Evolutionary conservation across 768 basidiomycete species (phyloP).

Genomic region (Tylopilus intermedius): DNA sequence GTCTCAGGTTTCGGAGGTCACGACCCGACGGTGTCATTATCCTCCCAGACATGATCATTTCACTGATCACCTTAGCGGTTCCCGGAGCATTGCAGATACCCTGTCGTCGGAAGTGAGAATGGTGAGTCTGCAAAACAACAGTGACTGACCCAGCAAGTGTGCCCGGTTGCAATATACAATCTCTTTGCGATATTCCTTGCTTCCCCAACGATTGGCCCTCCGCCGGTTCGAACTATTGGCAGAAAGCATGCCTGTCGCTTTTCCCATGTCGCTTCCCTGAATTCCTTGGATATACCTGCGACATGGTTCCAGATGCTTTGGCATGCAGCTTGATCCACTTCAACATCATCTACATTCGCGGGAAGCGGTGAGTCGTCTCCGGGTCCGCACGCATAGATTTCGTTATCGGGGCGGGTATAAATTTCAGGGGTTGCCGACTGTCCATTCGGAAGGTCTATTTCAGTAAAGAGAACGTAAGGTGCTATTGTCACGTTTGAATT

Average conservation of each 20-base stretch:
- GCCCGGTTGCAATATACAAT: slow-evolving; percentile 69
- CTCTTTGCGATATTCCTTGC: slow-evolving; percentile 53
- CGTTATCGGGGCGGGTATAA: slow-evolving; percentile 64
- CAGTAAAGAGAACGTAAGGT: slow-evolving; percentile 81
- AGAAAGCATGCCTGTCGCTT: slow-evolving; percentile 72
- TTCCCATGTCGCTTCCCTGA: slow-evolving; percentile 50
- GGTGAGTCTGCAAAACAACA: background rate
- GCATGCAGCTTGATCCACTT: slow-evolving; percentile 52
- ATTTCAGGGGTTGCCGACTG: slow-evolving; percentile 54
- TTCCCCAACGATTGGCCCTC: slow-evolving; percentile 68
- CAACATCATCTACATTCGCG: slow-evolving; percentile 64
- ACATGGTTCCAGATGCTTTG: slow-evolving; percentile 53
- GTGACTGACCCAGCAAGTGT: slow-evolving; percentile 68
- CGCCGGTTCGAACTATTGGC: slow-evolving; percentile 52
- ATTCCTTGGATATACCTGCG: slow-evolving; percentile 52
- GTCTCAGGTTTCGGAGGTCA: slow-evolving; percentile 46
- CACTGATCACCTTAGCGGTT: slow-evolving; percentile 68
- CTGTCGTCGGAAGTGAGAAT: slow-evolving; percentile 30
- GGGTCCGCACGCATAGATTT: slow-evolving; percentile 75
- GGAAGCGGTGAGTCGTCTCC: slow-evolving; percentile 73
- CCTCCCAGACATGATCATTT: slow-evolving; percentile 66
- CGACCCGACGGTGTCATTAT: slow-evolving; percentile 50
- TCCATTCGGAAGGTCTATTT: slow-evolving; percentile 44
- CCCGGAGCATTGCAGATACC: slow-evolving; percentile 83
- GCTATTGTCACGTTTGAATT: slow-evolving; percentile 43